Base-by-base conservation (phyloP, 78 protist species). In the Dictyostelium discoideum region DNA sequence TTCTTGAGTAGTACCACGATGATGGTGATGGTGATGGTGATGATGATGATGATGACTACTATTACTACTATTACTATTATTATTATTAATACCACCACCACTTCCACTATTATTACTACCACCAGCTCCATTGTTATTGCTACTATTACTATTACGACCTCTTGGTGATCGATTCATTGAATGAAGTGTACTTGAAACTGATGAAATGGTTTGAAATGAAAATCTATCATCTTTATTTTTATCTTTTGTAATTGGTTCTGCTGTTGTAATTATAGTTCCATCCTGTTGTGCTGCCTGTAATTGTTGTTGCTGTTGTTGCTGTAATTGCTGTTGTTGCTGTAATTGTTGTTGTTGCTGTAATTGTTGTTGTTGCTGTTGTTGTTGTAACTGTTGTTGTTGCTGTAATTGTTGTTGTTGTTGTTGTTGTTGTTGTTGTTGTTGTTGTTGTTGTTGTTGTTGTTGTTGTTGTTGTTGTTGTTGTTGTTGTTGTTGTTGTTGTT, bases 181-280 rank as follows among this genome's bases (percentile, higher is more conserved):
- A 14, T 79, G 84, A 2, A 79, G 37, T 44, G 84, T 79, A 79
- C 84, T 79, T 79, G 84, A 79, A 5, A 79, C n/a, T 22, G 84
- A 79, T 9, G 84, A 79, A 44, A 79, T 79, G 32, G 84, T 79
- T 79, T 39, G 63, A 79, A 79, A 79, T 44, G 63, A 44, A 42
- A 32, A 44, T 44, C 84, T 46, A 79, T 44, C 44, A 39, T 79
- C 63, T n/a, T 79, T 46, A 79, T 44, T 26, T 42, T 10, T 16
- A 14, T 29, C 42, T 13, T 29, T 29, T 3, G n/a, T 39, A 69
- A n/a, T 26, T 32, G 44, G 44, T 20, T 44, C n/a, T 4, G 73
- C 10, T 18, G 54, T 18, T 50, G 86, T 42, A 29, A 37, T 85
- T 29, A 22, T 81, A 13, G n/a, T 44, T 22, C 29, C 37, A 44